A percentile compares a stretch with the other conserved stretches of the same genome.
Evolutionary conservation across 495 filamentous ascomycete species (phyloP).

Genomic region (Xanthoparmelia taractica): DNA sequence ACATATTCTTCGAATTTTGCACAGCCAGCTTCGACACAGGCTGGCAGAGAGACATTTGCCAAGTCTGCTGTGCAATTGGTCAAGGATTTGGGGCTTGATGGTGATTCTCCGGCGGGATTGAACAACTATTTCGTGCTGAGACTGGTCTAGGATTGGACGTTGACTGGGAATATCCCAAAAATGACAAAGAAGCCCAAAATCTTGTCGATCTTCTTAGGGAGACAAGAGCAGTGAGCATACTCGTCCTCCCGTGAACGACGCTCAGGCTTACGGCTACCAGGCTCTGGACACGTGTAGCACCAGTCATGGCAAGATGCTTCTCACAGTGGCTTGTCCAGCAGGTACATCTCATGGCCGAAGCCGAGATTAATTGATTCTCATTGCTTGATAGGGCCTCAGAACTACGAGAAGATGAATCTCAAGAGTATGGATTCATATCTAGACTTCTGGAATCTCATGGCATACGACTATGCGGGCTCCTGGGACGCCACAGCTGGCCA

Average conservation of each 20-base stretch:
- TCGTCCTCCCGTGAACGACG: background rate
- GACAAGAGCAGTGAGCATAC: slow-evolving; percentile 44
- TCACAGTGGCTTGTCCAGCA: slow-evolving; percentile 66
- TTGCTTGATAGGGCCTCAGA: slow-evolving; percentile 45
- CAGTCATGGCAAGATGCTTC: slow-evolving; percentile 52
- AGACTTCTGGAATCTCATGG: slow-evolving; percentile 78
- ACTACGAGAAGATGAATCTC: slow-evolving; percentile 63
- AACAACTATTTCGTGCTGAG: background rate
- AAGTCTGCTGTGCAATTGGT: slow-evolving; percentile 22
- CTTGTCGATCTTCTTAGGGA: slow-evolving; percentile 63
- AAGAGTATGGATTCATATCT: slow-evolving; percentile 62
- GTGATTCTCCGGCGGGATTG: background rate
- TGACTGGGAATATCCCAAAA: slow-evolving; percentile 51
- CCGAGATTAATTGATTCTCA: background rate
- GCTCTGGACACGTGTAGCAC: slow-evolving; percentile 53
- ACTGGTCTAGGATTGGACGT: slow-evolving; percentile 46
- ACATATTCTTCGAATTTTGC: slow-evolving; percentile 87
- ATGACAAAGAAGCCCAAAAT: slow-evolving; percentile 54
- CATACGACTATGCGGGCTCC: slow-evolving; percentile 63
- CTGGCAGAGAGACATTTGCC: slow-evolving; percentile 24
- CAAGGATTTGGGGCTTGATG: slow-evolving; percentile 12
- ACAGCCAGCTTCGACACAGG: slow-evolving; percentile 45
- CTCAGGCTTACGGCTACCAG: slow-evolving; percentile 22
- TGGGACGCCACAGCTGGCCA: slow-evolving; percentile 66
- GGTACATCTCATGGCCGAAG: slow-evolving; percentile 20